These are phyloP conservation scores for Exophiala lecanii-corni DNA, from an alignment of 2,329 filamentous ascomycete species.

Conservation along the genomic window DNA sequence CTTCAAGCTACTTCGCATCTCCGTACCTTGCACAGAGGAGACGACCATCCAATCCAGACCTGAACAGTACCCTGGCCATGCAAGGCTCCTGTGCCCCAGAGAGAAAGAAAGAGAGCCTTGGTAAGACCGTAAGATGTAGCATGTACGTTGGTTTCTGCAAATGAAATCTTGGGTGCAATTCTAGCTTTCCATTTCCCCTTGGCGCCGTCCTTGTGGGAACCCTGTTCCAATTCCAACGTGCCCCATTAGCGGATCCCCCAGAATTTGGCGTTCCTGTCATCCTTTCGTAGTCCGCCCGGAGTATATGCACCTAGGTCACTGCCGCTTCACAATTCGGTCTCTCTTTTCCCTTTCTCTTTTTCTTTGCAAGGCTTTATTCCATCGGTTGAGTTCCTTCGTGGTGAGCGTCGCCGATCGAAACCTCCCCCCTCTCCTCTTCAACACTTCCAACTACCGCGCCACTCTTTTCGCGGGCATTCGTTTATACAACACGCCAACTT, in stretches of 20 bases:
- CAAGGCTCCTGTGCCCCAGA: too few relatives aligned
- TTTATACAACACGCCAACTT: slow-evolving; percentile 42
- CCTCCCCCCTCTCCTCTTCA: slow-evolving; percentile 12
- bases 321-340: slow-evolving; percentile 3
- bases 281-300: slow-evolving; percentile 13
- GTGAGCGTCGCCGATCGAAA: slow-evolving; percentile 12
- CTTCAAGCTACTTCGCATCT: too few relatives aligned
- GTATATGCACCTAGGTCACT: slow-evolving; percentile 23
- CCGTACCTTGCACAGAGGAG: too few relatives aligned
- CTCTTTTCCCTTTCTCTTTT: slow-evolving; percentile 17
- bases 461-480: slow-evolving; percentile 76
- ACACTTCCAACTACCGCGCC: slow-evolving; percentile 32
- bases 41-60: too few relatives aligned
- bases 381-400: slow-evolving; percentile 22
- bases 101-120: too few relatives aligned
- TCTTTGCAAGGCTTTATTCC: slow-evolving; percentile 23
- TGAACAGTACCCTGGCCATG: too few relatives aligned
- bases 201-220: slow-evolving; percentile 15
- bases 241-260: slow-evolving; percentile 4
- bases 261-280: slow-evolving; percentile 5
- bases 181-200: slow-evolving; percentile 15
- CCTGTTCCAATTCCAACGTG: slow-evolving; percentile 8
- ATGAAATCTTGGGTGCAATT: slow-evolving; percentile 5
- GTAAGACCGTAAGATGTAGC: too few relatives aligned
- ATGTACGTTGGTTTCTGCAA: too few relatives aligned